Base-by-base conservation (phyloP, 495 filamentous ascomycete species). In the Aspergillus campestris region DNA sequence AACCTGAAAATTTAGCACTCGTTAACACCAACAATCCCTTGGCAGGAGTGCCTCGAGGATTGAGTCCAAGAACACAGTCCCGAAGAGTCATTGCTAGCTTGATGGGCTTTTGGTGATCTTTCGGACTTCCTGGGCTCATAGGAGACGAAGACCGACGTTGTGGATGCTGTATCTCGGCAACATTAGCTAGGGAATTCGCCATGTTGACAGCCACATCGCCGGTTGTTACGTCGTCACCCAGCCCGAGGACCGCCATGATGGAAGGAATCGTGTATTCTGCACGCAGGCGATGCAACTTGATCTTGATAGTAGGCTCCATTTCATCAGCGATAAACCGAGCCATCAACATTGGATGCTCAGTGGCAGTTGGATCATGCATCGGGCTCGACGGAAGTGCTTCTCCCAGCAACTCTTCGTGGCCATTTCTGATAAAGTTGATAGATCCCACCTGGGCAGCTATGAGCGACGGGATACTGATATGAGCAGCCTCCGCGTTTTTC, bases 281-380 rank as follows among this genome's bases (percentile, higher is more conserved):
- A 42, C 80, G 81, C 9, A 95, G 42, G 49, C 90, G 86, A 61
- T 83, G 81, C 27, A 96, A 60, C 59, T 94, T 94, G 48, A 96
- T 56, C 60, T 90, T 94, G 43, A 95, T 67, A 9, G 87, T 82
- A 0, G 94, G 89, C 45, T 96, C 90, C 67, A 94, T 86, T 54
- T 96, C 94, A 59, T 96, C 89, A 0, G 86, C 86, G 42, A 99
- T 83, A 63, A 92, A 84, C 37, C 94, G 76, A 50, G 83, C 80
- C 82, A 89, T 87, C 27, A 88, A 51, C 59, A 84, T 79, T 2
- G 81, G 79, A 29, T 75, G 51, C 38, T 64, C 57, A 32, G 57
- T 44, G 47, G 57, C 40, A 12, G 43, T 47, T 13, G 47, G 28
- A 27, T 39, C 42, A 32, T 62, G 34, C 30, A 42, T 47, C 30